phyloP scores from a whole-genome alignment of 192 early-diverging fungal genomes.

The Chytriomyces confervae region DNA sequence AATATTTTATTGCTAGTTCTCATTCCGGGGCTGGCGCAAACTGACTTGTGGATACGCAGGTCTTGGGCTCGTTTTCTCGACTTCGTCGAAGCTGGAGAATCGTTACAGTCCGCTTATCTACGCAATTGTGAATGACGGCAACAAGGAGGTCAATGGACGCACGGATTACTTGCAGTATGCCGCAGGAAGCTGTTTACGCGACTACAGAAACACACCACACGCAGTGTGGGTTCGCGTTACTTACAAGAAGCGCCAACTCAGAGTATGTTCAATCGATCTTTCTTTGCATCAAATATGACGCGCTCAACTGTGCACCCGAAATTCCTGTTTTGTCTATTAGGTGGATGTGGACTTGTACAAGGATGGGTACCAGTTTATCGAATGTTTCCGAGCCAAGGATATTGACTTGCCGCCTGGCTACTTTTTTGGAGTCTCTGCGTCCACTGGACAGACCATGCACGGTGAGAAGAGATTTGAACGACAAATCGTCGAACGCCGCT shows the following conservation, averaged over 20 bases:
- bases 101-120: slow-evolving; percentile 62
- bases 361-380: slow-evolving; percentile 56
- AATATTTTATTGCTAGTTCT: slow-evolving; percentile 12
- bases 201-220: slow-evolving; percentile 68
- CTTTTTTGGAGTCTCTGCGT: slow-evolving; percentile 72
- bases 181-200: slow-evolving; percentile 61
- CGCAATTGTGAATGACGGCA: slow-evolving; percentile 71
- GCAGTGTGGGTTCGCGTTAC: slow-evolving; percentile 64
- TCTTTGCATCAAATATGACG: slow-evolving; percentile 15
- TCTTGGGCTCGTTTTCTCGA: slow-evolving; percentile 26
- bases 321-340: not conserved
- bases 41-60: slow-evolving; percentile 18
- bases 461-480: slow-evolving; percentile 22
- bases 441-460: slow-evolving; percentile 33
- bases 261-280: slow-evolving; percentile 21
- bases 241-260: slow-evolving; percentile 63
- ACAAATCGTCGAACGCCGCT: not conserved
- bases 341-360: slow-evolving; percentile 60
- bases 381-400: slow-evolving; percentile 61
- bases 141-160: slow-evolving; percentile 50
- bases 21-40: slow-evolving; percentile 24
- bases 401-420: slow-evolving; percentile 72
- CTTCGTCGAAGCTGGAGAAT: slow-evolving; percentile 35
- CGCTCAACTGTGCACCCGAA: not conserved
- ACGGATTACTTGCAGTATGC: slow-evolving; percentile 43